These are phyloP conservation scores for Hyphopichia pseudoburtonii DNA, from an alignment of 1,139 yeast species.

Conservation along the genomic window DNA sequence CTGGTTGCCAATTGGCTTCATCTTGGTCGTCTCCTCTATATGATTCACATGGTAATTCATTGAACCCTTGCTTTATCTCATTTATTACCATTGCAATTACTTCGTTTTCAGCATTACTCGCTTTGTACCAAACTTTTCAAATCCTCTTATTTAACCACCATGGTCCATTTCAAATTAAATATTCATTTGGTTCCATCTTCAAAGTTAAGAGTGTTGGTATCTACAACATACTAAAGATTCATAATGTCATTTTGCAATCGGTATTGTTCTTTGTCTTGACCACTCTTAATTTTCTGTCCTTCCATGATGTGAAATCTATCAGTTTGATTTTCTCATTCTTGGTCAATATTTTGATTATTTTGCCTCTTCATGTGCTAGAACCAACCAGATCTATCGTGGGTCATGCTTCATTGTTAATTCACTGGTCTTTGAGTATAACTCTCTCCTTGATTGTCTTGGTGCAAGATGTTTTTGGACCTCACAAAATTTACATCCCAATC, in stretches of 20 bases:
- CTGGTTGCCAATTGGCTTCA: background rate
- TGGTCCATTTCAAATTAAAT: constrained; percentile 28
- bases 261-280: constrained; percentile 16
- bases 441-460: constrained; percentile 19
- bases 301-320: constrained; percentile 9
- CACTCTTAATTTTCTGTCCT: constrained; percentile 12
- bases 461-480: constrained; percentile 30
- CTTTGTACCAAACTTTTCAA: constrained; percentile 17
- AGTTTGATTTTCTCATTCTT: constrained; percentile 7
- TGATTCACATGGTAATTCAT: constrained; percentile 22
- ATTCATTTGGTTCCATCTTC: constrained; percentile 30
- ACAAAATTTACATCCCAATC: constrained; percentile 16
- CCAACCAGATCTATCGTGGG: constrained; percentile 29
- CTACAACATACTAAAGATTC: constrained; percentile 22
- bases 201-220: constrained; percentile 27
- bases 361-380: constrained; percentile 35
- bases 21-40: constrained; percentile 17
- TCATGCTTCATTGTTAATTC: constrained; percentile 27
- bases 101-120: constrained; percentile 12
- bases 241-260: constrained; percentile 23
- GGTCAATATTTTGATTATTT: constrained; percentile 16
- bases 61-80: constrained; percentile 36
- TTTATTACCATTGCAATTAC: constrained; percentile 14
- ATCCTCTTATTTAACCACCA: constrained; percentile 19
- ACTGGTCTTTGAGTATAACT: constrained; percentile 26